Evolutionary conservation across 1,284 basidiomycete genomes (phyloP), one percentile per base, ranked within the genome.

Genomic region (Trichosporon asahii): DNA sequence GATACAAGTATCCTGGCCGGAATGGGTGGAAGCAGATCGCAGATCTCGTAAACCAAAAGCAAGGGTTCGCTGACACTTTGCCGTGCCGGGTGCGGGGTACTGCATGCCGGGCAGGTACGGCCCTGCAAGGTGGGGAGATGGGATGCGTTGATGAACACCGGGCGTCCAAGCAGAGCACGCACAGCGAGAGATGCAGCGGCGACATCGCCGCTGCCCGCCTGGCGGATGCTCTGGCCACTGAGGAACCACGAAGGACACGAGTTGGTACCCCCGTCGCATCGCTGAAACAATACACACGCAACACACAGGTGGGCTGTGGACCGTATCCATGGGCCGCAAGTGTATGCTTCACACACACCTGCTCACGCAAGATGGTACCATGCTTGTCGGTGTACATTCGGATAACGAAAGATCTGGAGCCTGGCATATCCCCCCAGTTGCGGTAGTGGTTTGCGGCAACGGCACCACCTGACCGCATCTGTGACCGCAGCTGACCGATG

Each of bases 331-430:
- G 31, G 31, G 31, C 6, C 31, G 7, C 31, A 33, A 8, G 31
- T 33, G 31, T 9, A 33, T 33, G 31, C 31, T 33, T 33, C 31
- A 33, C 31, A 25, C n/a, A 25, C 27, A 12, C 11, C 6, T 7
- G 29, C 57, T 61, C 57, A 61, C 57, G 57, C 57, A 61, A 61
- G 29, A 61, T 61, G 57, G 57, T 61, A 61, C 33, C 57, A 61
- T 61, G 57, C 12, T 18, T 12, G n/a, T 18, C 4, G 8, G 11
- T 40, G 37, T 18, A 18, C 4, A 44, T 44, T 44, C 40, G 40
- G 15, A 44, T 44, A 44, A 44, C 15, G 40, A 44, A n/a, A 4
- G 14, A 11, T 37, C 31, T 44, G 40, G 18, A 44, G 40, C 40
- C 40, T 18, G 40, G 18, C 40, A n/a, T 12, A 0, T 9, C 18